Conservation (phyloP, 139 green algal genomes). For the Chlorella vulgaris region DNA sequence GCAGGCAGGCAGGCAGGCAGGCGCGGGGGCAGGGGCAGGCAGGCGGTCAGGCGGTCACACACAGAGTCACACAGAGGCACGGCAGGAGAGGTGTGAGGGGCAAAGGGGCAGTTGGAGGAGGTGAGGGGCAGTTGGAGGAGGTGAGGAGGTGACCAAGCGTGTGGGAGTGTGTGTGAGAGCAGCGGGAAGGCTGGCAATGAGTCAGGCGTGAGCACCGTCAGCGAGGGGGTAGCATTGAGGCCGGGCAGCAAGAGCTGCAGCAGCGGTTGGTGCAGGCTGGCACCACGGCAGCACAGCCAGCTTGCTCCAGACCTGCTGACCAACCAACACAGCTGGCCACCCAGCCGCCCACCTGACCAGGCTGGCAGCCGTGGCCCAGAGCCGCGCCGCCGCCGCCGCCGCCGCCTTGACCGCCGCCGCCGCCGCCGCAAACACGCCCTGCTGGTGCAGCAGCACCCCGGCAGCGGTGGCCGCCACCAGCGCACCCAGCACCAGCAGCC, state of each 20-base stretch:
- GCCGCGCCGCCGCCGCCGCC: conserved; percentile 10
- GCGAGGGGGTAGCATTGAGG: background rate
- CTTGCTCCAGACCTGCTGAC: too few relatives aligned
- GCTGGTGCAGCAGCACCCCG: background rate
- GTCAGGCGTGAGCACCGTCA: background rate
- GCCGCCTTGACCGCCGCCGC: conserved; percentile 24
- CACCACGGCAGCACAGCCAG: background rate
- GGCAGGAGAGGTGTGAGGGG: background rate
- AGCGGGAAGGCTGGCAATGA: background rate
- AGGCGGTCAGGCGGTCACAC: background rate
- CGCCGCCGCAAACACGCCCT: conserved; percentile 36
- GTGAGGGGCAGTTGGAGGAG: background rate
- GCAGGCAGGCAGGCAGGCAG: too few relatives aligned
- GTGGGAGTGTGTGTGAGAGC: background rate
- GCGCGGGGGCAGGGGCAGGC: background rate
- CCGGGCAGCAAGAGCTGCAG: background rate
- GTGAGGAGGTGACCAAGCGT: background rate
- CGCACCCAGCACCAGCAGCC: background rate
- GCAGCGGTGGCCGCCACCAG: background rate
- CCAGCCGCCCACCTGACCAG: conserved; percentile 13
- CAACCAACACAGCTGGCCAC: background rate
- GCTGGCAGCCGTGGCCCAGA: conserved; percentile 14
- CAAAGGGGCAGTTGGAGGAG: background rate
- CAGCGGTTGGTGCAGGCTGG: background rate
- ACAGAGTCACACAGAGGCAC: too few relatives aligned